These are phyloP conservation scores for Coelastrella sp. DNA, from an alignment of 139 green algal species.

Conservation along the genomic window DNA sequence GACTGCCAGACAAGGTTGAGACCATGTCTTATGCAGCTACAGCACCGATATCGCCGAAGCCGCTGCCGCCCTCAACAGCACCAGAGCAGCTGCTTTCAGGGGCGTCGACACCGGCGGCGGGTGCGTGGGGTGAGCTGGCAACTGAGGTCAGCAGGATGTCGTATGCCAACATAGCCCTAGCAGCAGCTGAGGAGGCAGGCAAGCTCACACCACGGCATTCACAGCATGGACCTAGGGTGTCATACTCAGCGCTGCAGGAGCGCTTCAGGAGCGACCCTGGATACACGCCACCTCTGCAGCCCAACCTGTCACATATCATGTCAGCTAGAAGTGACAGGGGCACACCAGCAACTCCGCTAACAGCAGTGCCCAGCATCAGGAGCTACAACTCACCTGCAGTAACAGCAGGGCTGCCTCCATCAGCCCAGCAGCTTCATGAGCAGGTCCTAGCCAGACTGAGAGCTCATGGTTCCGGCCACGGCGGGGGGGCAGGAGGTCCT, in stretches of 20 bases:
- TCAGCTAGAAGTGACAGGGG: background rate
- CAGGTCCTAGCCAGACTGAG: background rate
- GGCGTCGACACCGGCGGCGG: conserved; percentile 10
- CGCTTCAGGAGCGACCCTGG: too few species aligned
- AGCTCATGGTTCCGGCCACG: background rate
- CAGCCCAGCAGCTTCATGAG: conserved; percentile 3
- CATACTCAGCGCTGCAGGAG: background rate
- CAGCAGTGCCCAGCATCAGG: background rate
- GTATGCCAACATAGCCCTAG: background rate
- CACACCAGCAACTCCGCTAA: background rate
- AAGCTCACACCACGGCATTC: background rate
- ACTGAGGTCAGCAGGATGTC: background rate
- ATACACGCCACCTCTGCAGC: too few species aligned
- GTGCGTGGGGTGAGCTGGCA: background rate
- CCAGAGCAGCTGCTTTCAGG: background rate
- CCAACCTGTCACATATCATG: background rate
- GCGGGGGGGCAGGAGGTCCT: background rate
- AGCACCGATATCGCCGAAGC: background rate
- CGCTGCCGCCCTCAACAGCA: background rate
- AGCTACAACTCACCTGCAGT: background rate
- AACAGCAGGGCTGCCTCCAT: background rate
- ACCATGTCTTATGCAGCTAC: background rate
- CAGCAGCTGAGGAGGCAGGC: background rate
- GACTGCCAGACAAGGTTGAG: background rate
- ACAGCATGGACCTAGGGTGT: background rate